These are phyloP conservation scores for Pseudocercospora ulei DNA, from an alignment of 2,329 filamentous ascomycete genomes.

Conservation along the genomic window DNA sequence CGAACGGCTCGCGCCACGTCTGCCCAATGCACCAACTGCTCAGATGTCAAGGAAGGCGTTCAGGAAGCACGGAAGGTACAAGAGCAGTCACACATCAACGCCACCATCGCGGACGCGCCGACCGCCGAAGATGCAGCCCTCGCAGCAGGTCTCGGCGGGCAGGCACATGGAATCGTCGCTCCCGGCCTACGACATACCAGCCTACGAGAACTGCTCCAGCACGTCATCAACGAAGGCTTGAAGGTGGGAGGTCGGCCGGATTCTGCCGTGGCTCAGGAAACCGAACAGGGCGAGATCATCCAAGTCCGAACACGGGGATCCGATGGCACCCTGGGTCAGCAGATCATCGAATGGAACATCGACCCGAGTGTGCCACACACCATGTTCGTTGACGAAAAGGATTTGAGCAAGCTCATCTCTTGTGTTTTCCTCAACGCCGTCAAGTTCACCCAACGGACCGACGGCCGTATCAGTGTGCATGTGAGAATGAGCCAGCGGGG, in stretches of 20 bases:
- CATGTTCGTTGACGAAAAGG: slow-evolving; percentile 53
- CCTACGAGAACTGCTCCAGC: slow-evolving; percentile 43
- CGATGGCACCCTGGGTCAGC: slow-evolving; percentile 39
- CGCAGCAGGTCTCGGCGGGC: slow-evolving; percentile 4
- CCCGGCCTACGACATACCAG: slow-evolving; percentile 43
- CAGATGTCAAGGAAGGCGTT: slow-evolving; percentile 25
- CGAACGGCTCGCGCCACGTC: slow-evolving; percentile 10
- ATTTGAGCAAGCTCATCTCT: slow-evolving; percentile 54
- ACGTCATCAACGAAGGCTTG: slow-evolving; percentile 46
- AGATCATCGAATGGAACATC: slow-evolving; percentile 45
- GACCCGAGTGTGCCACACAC: slow-evolving; percentile 45
- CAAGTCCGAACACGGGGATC: slow-evolving; percentile 41
- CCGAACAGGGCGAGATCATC: slow-evolving; percentile 42
- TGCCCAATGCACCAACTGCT: slow-evolving; percentile 17
- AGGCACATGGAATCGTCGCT: slow-evolving; percentile 33
- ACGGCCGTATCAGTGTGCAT: slow-evolving; percentile 50
- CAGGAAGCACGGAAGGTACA: slow-evolving; percentile 28
- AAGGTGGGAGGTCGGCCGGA: slow-evolving; percentile 47
- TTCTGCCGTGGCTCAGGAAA: slow-evolving; percentile 43
- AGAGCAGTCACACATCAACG: slow-evolving; percentile 13
- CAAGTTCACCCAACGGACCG: slow-evolving; percentile 54
- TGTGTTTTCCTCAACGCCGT: slow-evolving; percentile 58
- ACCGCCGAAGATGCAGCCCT: slow-evolving; percentile 15
- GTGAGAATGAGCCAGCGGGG: slow-evolving; percentile 43
- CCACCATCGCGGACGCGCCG: slow-evolving; percentile 13